Evolutionary conservation across 768 basidiomycete species (phyloP).

Genomic region (Tylopilus sp.): DNA sequence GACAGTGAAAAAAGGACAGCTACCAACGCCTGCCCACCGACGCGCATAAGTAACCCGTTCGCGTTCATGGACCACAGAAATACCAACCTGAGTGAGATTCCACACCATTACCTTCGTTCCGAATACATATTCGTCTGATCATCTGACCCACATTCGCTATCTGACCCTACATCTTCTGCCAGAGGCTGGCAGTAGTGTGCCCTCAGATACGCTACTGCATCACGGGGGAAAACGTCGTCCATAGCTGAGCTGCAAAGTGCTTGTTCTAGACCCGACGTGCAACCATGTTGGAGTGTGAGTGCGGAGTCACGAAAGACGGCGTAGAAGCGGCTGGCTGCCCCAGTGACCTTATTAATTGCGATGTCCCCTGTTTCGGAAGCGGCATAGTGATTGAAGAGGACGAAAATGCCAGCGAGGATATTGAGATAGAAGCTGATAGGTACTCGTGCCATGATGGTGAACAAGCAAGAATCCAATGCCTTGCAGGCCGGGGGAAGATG

Average conservation of each 20-base stretch:
- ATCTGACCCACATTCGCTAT: too few species aligned
- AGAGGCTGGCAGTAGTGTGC: constrained; percentile 5
- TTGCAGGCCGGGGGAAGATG: too few species aligned
- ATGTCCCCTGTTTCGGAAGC: constrained; percentile 16
- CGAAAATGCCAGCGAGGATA: constrained; percentile 19
- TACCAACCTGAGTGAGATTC: constrained; percentile 2
- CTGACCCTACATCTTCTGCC: too few species aligned
- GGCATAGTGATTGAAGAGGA: constrained; percentile 15
- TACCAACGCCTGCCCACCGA: constrained; percentile 1
- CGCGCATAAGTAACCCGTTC: not conserved
- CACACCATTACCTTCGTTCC: not conserved
- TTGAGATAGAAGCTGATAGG: constrained; percentile 18
- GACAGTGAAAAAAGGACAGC: constrained; percentile 5
- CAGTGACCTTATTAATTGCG: constrained; percentile 19
- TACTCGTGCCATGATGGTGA: not conserved
- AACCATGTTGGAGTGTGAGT: constrained; percentile 5
- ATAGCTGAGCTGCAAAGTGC: not conserved
- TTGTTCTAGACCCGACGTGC: not conserved
- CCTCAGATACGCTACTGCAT: not conserved
- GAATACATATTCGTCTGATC: too few species aligned
- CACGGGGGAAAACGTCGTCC: not conserved
- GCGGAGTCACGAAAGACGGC: constrained; percentile 7
- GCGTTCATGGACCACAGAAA: not conserved
- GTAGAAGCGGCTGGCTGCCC: constrained; percentile 17
- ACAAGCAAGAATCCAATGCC: not conserved